Conservation (phyloP, 371 early-diverging fungal species). For the Batrachochytrium dendrobatidis region DNA sequence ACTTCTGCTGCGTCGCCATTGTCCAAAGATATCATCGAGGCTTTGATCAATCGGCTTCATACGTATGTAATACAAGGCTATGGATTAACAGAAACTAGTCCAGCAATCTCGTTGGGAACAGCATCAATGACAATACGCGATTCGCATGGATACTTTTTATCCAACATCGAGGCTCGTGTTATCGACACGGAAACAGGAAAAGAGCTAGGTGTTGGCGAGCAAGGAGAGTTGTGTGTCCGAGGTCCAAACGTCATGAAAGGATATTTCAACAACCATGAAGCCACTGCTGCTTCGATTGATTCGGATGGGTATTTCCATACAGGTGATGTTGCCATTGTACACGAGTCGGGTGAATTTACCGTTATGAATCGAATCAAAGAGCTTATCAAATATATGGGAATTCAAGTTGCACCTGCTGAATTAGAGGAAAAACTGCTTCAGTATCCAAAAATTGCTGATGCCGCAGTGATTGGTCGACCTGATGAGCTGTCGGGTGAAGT, state of each 20-base stretch:
- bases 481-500: slow-evolving; percentile 63
- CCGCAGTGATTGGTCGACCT: slow-evolving; percentile 41
- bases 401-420: slow-evolving; percentile 77
- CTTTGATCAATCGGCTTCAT: slow-evolving; percentile 40
- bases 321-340: slow-evolving; percentile 63
- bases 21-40: slow-evolving; percentile 44
- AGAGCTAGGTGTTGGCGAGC: slow-evolving; percentile 17
- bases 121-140: slow-evolving; percentile 36
- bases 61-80: slow-evolving; percentile 56
- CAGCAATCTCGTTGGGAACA: slow-evolving; percentile 3
- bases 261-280: slow-evolving; percentile 70
- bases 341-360: slow-evolving; percentile 48
- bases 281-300: slow-evolving; percentile 60
- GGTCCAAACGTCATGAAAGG: slow-evolving; percentile 68
- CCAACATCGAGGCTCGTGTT: slow-evolving; percentile 61
- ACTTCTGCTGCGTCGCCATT: slow-evolving; percentile 81
- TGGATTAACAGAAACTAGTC: slow-evolving; percentile 34
- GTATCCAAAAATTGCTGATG: slow-evolving; percentile 63
- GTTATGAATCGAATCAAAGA: slow-evolving; percentile 44
- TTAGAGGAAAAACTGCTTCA: slow-evolving; percentile 71
- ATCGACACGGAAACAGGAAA: slow-evolving; percentile 45
- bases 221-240: slow-evolving; percentile 86
- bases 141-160: slow-evolving; percentile 58
- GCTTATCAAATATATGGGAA: slow-evolving; percentile 53
- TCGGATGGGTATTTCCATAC: slow-evolving; percentile 56